Percentiles rank a stretch among this genome's conserved stretches.
Conservation (phyloP, 805 yeast species). For the Wickerhamomyces bovis region DNA sequence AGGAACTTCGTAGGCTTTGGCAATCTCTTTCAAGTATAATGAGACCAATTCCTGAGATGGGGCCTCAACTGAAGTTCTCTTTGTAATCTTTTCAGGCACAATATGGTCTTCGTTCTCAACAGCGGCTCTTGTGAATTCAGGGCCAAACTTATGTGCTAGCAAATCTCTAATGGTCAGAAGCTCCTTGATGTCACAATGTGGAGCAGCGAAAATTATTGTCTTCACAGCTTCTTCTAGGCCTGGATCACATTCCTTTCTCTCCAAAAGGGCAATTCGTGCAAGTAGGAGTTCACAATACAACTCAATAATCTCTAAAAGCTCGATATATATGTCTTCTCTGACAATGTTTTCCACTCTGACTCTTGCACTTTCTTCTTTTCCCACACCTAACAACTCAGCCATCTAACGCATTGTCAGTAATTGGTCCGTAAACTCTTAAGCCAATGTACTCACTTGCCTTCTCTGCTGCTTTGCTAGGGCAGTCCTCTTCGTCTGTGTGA, state of each 20-base stretch:
- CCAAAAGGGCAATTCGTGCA: slow-evolving; percentile 64
- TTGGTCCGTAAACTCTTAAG: no score
- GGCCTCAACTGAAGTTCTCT: slow-evolving; percentile 58
- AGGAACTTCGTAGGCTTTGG: slow-evolving; percentile 70
- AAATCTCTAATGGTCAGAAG: slow-evolving; percentile 54
- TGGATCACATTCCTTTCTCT: slow-evolving; percentile 25
- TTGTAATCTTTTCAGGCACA: slow-evolving; percentile 64
- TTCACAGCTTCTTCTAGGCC: slow-evolving; percentile 58
- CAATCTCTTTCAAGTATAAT: slow-evolving; percentile 72
- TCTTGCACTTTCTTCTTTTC: slow-evolving; percentile 76
- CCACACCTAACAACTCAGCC: slow-evolving; percentile 65
- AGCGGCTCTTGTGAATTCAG: slow-evolving; percentile 49
- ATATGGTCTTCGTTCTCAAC: slow-evolving; percentile 41
- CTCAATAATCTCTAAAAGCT: slow-evolving; percentile 72
- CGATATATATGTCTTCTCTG: slow-evolving; percentile 74
- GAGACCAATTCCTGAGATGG: slow-evolving; percentile 62
- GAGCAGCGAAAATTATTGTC: slow-evolving; percentile 61
- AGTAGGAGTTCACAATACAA: slow-evolving; percentile 74
- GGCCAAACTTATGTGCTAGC: slow-evolving; percentile 56
- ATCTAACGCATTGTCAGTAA: slow-evolving; percentile 28
- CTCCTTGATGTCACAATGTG: slow-evolving; percentile 74
- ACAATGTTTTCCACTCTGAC: slow-evolving; percentile 82
- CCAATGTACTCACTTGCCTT: slow-evolving; percentile 33
- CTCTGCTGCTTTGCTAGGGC: slow-evolving; percentile 75
- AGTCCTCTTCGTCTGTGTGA: slow-evolving; percentile 62